Conservation (phyloP, 768 basidiomycete genomes). For the Xerocomellus intermedius region DNA sequence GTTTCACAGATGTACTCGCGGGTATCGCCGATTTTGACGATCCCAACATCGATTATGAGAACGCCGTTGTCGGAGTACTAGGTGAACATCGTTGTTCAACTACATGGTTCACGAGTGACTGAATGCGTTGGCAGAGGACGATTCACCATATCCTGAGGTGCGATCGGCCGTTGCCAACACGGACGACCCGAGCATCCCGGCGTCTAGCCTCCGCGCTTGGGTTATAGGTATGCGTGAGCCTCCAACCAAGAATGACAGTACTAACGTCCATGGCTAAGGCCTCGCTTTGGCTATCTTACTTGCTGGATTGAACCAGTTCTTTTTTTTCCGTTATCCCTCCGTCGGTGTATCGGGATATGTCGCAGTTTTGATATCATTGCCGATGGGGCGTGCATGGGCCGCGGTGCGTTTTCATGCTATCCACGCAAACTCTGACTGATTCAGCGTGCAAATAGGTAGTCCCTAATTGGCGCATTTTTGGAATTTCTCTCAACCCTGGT, state of each 20-base stretch:
- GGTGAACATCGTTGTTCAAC: conserved; percentile 10
- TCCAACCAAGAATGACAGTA: rapidly evolving
- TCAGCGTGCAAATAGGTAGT: conserved; percentile 33
- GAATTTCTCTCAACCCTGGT: conserved; percentile 67
- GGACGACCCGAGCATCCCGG: conserved; percentile 66
- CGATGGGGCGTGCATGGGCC: conserved; percentile 68
- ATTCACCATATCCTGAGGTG: conserved; percentile 85
- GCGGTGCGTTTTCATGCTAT: conserved; percentile 15
- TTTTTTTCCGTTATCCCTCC: conserved; percentile 67
- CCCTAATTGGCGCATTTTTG: conserved; percentile 53
- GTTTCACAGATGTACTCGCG: conserved; percentile 2
- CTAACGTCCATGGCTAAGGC: conserved; percentile 13
- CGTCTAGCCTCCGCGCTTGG: conserved; percentile 58
- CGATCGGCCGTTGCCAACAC: conserved; percentile 73
- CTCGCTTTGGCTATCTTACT: conserved; percentile 56
- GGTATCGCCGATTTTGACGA: conserved; percentile 31
- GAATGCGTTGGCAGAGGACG: conserved; percentile 46
- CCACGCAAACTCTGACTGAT: neutral
- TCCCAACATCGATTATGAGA: conserved; percentile 35
- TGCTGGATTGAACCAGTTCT: conserved; percentile 77
- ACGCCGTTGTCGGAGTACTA: conserved; percentile 9
- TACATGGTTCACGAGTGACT: conserved; percentile 10
- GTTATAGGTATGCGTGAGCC: conserved; percentile 39
- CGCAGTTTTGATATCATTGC: conserved; percentile 70
- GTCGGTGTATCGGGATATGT: conserved; percentile 47